Percentiles rank a stretch among this genome's conserved stretches.
Conservation (phyloP, 2,329 filamentous ascomycete genomes). For the Tolypocladium amazonense region DNA sequence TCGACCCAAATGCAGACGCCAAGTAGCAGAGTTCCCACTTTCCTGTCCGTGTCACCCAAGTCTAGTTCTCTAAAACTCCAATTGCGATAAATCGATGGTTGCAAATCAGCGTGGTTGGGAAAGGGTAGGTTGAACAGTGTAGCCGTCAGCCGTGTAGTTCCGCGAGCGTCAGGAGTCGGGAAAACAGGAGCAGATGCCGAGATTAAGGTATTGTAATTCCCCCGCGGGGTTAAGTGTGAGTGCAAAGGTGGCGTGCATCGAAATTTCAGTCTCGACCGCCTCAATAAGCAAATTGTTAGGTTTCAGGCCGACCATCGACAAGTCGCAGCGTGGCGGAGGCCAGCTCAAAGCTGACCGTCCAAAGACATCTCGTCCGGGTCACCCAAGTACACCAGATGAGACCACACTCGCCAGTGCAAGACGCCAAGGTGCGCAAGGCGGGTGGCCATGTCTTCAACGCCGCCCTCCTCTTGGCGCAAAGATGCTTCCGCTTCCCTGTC, state of each 20-base stretch:
- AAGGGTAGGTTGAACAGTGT: not conserved
- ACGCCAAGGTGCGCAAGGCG: constrained; percentile 74
- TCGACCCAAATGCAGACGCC: constrained; percentile 7
- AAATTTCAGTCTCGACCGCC: not conserved
- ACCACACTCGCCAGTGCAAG: constrained; percentile 87
- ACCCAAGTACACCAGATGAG: constrained; percentile 55
- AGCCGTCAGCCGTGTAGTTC: not conserved
- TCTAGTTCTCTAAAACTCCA: constrained; percentile 6
- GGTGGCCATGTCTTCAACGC: constrained; percentile 58
- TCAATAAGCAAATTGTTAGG: not conserved
- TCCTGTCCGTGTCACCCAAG: not conserved
- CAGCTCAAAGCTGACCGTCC: constrained; percentile 15
- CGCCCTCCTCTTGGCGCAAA: constrained; percentile 37
- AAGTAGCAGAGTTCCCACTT: constrained; percentile 4
- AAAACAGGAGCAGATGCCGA: not conserved
- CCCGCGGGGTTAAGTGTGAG: not conserved
- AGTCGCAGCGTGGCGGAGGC: not conserved
- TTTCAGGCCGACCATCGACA: not conserved
- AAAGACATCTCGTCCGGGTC: constrained; percentile 25
- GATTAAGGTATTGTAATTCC: not conserved
- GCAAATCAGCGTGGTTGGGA: not conserved
- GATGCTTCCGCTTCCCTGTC: constrained; percentile 22
- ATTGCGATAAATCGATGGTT: not conserved
- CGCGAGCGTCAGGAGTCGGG: not conserved
- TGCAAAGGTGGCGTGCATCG: not conserved